A percentile compares a stretch with the other conserved stretches of the same genome.
phyloP scores from a whole-genome alignment of 768 basidiomycete species.

The Agrocybe praecox region DNA sequence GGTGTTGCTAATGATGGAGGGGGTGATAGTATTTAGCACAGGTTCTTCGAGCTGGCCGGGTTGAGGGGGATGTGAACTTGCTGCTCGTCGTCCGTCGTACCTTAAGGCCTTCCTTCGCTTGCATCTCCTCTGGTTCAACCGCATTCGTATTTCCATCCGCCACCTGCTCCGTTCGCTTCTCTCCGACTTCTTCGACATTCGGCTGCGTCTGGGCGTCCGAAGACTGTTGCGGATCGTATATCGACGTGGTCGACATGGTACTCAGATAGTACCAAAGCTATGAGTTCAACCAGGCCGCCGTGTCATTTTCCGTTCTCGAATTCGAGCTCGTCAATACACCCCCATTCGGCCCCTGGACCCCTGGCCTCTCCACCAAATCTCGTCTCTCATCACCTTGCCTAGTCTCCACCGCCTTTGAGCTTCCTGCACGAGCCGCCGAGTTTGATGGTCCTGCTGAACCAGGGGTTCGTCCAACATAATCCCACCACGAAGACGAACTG shows the following conservation, averaged over 20 bases:
- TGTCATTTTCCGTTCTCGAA: background rate
- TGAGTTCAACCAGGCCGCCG: slow-evolving; percentile 52
- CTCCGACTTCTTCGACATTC: slow-evolving; percentile 1
- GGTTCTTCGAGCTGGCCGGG: background rate
- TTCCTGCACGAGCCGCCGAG: background rate
- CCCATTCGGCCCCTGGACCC: background rate
- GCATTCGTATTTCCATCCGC: background rate
- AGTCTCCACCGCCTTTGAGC: too few species aligned
- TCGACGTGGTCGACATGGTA: slow-evolving; percentile 20
- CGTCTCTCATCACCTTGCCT: background rate
- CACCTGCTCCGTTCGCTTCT: background rate
- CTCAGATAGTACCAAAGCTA: slow-evolving; percentile 60
- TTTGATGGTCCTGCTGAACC: background rate
- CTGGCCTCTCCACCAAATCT: background rate
- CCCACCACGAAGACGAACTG: slow-evolving; percentile 1
- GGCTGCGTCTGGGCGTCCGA: slow-evolving; percentile 11
- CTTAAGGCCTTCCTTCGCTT: background rate
- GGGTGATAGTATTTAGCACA: slow-evolving; percentile 52
- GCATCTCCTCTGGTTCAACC: too few species aligned
- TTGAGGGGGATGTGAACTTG: background rate
- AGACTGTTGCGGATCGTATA: too few species aligned
- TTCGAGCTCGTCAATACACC: background rate
- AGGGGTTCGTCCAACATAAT: background rate
- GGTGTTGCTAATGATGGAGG: slow-evolving; percentile 45
- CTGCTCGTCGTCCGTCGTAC: background rate